A percentile compares a stretch with the other conserved stretches of the same genome.
Conservation (phyloP, 2,329 filamentous ascomycete species). For the Fusarium newnesense region DNA sequence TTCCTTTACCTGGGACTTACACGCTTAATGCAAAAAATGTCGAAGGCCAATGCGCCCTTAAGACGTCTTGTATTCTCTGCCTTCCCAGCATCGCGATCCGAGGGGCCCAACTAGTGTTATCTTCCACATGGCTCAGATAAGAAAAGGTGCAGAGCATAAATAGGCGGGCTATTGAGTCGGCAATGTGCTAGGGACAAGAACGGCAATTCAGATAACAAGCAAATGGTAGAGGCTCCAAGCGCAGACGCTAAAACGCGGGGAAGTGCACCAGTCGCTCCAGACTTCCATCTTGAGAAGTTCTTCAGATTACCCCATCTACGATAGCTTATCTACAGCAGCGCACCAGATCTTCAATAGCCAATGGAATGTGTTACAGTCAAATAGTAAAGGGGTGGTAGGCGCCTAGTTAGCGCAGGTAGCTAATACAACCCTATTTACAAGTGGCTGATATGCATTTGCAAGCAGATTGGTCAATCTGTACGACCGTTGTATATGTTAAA, state of each 20-base stretch:
- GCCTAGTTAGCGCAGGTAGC: too few species aligned
- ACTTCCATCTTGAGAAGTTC: not conserved
- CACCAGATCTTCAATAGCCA: too few species aligned
- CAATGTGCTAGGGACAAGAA: not conserved
- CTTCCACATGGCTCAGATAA: not conserved
- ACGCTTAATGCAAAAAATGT: too few species aligned
- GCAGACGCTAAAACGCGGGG: not conserved
- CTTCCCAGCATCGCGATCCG: fast-evolving
- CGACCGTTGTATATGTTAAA: not conserved
- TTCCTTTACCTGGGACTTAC: too few species aligned
- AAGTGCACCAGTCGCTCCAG: not conserved
- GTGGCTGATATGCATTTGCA: not conserved
- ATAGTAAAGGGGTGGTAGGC: too few species aligned
- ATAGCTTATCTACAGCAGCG: not conserved
- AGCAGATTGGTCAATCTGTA: not conserved
- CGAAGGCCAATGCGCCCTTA: too few species aligned
- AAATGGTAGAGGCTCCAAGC: not conserved
- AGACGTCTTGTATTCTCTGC: too few species aligned
- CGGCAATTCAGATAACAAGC: not conserved
- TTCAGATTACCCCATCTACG: not conserved
- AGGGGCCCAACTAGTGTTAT: fast-evolving
- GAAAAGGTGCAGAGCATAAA: fast-evolving
- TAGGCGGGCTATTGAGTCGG: fast-evolving
- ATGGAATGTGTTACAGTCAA: too few species aligned
- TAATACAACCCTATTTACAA: too few species aligned